These are phyloP conservation scores for Aspergillus nidulans DNA, from an alignment of 495 filamentous ascomycete species.

Conservation along the genomic window DNA sequence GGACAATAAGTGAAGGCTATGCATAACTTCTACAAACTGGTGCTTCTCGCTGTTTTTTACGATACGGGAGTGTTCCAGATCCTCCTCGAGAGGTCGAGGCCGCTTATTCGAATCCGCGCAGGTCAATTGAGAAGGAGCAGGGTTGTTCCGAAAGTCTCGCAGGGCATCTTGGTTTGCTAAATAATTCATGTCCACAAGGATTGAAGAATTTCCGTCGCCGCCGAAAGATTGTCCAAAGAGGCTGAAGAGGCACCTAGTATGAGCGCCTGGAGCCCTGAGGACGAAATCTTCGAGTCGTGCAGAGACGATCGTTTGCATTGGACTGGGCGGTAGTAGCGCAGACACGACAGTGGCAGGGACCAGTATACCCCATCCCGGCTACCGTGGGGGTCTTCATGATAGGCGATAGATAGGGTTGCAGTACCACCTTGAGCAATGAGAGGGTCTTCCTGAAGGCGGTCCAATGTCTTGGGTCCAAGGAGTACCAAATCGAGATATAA, in stretches of 20 bases:
- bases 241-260: conserved; percentile 1
- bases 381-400: not conserved
- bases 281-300: conserved; percentile 3
- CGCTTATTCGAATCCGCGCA: not conserved
- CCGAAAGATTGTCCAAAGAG: not conserved
- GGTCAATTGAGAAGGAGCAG: not conserved
- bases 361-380: conserved; percentile 6
- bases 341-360: not conserved
- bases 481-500: conserved; percentile 5
- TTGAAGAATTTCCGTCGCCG: not conserved
- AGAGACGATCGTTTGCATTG: conserved; percentile 3
- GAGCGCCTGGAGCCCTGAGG: not conserved
- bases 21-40: not conserved
- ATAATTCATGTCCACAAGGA: not conserved
- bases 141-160: not conserved
- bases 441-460: not conserved
- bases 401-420: not conserved
- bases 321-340: conserved; percentile 4
- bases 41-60: not conserved
- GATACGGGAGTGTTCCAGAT: not conserved
- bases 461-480: not conserved
- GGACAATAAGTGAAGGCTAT: not conserved
- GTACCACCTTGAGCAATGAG: not conserved
- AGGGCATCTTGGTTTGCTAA: not conserved
- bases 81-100: not conserved